Percentiles rank a stretch among this genome's conserved stretches.
Conservation (phyloP, 2,329 filamentous ascomycete genomes). For the Cadophora malorum region DNA sequence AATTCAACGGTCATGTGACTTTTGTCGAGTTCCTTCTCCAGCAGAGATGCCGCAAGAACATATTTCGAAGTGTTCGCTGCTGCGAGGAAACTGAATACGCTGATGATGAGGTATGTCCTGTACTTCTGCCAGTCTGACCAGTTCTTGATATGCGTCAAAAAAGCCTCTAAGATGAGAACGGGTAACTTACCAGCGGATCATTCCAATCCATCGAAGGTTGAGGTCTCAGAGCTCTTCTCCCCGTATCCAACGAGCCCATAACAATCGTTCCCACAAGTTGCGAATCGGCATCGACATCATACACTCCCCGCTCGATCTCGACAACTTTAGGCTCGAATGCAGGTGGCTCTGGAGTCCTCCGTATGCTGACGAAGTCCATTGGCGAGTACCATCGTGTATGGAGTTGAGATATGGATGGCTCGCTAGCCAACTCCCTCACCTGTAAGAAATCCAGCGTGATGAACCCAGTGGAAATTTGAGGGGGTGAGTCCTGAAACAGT, state of each 20-base stretch:
- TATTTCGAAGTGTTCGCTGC: slow-evolving; percentile 49
- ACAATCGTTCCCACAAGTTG: slow-evolving; percentile 23
- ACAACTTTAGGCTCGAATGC: slow-evolving; percentile 11
- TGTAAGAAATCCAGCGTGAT: slow-evolving; percentile 27
- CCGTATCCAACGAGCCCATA: slow-evolving; percentile 9
- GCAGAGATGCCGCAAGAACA: slow-evolving; percentile 46
- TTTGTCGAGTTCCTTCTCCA: slow-evolving; percentile 44
- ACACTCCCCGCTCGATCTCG: background rate
- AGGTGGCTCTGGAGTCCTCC: slow-evolving; percentile 18
- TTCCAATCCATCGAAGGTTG: slow-evolving; percentile 29
- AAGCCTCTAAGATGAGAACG: background rate
- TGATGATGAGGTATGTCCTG: slow-evolving; percentile 47
- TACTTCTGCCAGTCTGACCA: slow-evolving; percentile 28
- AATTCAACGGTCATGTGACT: slow-evolving; percentile 34
- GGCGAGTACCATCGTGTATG: slow-evolving; percentile 29
- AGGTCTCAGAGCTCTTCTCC: slow-evolving; percentile 26
- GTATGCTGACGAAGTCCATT: slow-evolving; percentile 18
- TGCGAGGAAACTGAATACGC: slow-evolving; percentile 50
- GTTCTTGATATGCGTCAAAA: slow-evolving; percentile 11
- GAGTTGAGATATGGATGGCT: slow-evolving; percentile 21
- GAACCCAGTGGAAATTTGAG: background rate
- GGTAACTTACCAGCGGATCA: slow-evolving; percentile 28
- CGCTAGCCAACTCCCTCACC: slow-evolving; percentile 24
- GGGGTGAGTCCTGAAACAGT: background rate
- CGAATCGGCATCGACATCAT: slow-evolving; percentile 14